Base-by-base conservation (phyloP, 1,284 basidiomycete species). In the Microbotryum saponariae region DNA sequence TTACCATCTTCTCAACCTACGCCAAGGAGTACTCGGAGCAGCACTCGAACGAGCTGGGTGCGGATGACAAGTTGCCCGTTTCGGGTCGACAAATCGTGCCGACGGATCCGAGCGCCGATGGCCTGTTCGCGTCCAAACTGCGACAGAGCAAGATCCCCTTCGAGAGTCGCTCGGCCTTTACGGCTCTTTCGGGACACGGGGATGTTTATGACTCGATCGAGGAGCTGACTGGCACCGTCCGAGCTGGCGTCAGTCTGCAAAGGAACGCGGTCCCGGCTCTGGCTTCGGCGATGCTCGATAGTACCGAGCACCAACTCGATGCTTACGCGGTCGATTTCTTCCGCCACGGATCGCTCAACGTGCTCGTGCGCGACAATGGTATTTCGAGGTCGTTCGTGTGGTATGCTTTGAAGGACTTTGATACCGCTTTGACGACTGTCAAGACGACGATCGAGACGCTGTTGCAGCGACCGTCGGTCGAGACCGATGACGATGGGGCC, bases 241-340 rank as follows among this genome's bases (percentile, higher is more conserved):
- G 84, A 29, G 73, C 71, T 4, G 84, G 83, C 0, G 68, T 86
- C 10, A 77, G 80, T 60, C 72, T 85, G 9, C 81, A 83, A 68
- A 78, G 79, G 64, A 77, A 84, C 68, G 80, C 80, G 0, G 82
- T 85, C 21, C 85, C 85, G 4, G 81, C 82, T 2, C 71, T 85
- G 67, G 74, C 51, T 75, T 84, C 68, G 73, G 77, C 46, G 56
- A 59, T 27, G 60, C 63, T 62, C 56, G 60, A 33, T 72, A 74
- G 51, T 71, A 76, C 44, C 70, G 75, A 64, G 73, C 77, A 25
- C 56, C 70, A 64, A 50, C 76, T 84, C 49, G 86, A 87, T 62
- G 85, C 83, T 0, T 85, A 85, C 69, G 73, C 85, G 6, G 76
- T 81, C 58, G 85, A 87, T 70, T 87, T 85, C 74, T 86, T 80